Base-by-base conservation (phyloP, 2,329 filamentous ascomycete species). In the Diaporthe eres region DNA sequence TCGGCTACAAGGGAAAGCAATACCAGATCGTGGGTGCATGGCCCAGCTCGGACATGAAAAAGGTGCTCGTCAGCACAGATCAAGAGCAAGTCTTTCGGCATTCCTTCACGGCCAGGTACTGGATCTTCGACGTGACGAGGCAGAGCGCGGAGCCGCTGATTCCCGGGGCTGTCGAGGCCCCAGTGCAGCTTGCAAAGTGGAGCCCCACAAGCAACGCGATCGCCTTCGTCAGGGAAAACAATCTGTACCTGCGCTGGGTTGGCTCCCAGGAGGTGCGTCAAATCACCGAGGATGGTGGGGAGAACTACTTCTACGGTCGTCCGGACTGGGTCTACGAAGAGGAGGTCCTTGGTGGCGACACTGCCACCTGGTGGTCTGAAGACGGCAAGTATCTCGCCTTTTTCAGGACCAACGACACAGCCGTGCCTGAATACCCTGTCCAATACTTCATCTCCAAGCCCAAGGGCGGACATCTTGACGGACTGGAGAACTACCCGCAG, bases 261-360 rank as follows among this genome's bases (percentile, higher is more conserved):
- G 85, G 81, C 47, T 90, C 89, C 5, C 86, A 90, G 28, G 85
- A 89, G 22, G 89, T 95, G 6, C 88, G 90, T 7, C 91, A 93
- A 77, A 93, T 99, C 79, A 98, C 97, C 1, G 91, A 88, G 72
- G 96, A 99, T 82, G 97, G 97, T 17, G 95, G 96, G 0, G 88
- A 92, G 0, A 92, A 98, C 79, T 91, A 97, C 76, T 99, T 99
- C 84, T 98, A 99, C 80, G 97, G 97, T 25, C 92, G 98, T 28
- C 97, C 97, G 0, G 97, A 99, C 83, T 99, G 97, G 97, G 97
- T 98, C 0, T 98, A 97, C 81, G 95, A 98, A 82, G 89, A 90
- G 78, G 95, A 98, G 83, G 95, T 98, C 4, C 94, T 98, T 77
- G 84, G 87, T 19, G 93, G 91, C 1, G 94, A 94, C 79, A 95